Conservation (phyloP, 164 flowering plant genomes). For the Cinnamomum chago region DNA sequence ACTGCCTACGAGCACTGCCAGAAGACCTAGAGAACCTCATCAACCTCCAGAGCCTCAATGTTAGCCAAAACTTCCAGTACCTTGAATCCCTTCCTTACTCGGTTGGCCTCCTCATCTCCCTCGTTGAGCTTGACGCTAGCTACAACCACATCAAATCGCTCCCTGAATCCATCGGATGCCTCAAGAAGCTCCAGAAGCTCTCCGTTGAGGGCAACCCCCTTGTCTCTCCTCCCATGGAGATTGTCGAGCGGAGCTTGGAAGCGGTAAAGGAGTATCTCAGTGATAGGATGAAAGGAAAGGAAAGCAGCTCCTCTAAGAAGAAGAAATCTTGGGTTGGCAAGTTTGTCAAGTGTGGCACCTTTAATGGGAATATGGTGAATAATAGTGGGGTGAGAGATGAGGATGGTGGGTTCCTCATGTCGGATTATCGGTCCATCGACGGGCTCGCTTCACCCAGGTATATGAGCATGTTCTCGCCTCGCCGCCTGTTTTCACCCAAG, state of each 20-base stretch:
- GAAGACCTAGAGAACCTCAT: slow-evolving; percentile 76
- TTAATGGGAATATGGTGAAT: slow-evolving; percentile 28
- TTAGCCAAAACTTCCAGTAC: slow-evolving; percentile 91
- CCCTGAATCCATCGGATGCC: slow-evolving; percentile 71
- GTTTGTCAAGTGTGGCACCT: slow-evolving; percentile 51
- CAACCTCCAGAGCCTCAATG: slow-evolving; percentile 67
- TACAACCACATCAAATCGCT: slow-evolving; percentile 63
- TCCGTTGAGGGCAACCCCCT: slow-evolving; percentile 80
- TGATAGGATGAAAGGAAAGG: slow-evolving; percentile 46
- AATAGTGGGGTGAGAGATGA: slow-evolving; percentile 20
- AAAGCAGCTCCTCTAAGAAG: slow-evolving; percentile 25
- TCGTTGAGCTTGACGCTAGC: slow-evolving; percentile 73
- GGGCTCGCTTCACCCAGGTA: slow-evolving; percentile 59
- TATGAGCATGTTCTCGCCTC: slow-evolving; percentile 63
- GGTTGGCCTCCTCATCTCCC: slow-evolving; percentile 74
- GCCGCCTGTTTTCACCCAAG: slow-evolving; percentile 57
- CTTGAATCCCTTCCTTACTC: slow-evolving; percentile 64
- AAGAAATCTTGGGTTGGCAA: slow-evolving; percentile 53
- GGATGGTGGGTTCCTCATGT: slow-evolving; percentile 30
- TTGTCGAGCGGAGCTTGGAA: slow-evolving; percentile 49
- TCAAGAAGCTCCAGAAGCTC: slow-evolving; percentile 61
- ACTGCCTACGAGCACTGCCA: slow-evolving; percentile 74
- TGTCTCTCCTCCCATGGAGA: slow-evolving; percentile 65
- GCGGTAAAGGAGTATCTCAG: slow-evolving; percentile 60
- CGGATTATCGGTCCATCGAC: slow-evolving; percentile 49